phyloP scores from a whole-genome alignment of 2,329 filamentous ascomycete species.

The Knoxdaviesia proteae region DNA sequence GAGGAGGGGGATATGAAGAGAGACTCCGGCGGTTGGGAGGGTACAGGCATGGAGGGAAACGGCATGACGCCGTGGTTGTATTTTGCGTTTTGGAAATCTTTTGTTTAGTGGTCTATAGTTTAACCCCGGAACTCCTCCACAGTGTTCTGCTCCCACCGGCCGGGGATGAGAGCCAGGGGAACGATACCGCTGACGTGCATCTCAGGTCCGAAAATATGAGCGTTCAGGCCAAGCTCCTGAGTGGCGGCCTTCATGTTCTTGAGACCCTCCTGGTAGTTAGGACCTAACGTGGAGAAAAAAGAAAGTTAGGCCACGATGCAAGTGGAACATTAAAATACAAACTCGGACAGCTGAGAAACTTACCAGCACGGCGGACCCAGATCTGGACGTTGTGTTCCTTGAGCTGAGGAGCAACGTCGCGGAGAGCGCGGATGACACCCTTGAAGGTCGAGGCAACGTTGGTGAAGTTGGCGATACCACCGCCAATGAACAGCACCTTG shows the following conservation, averaged over 20 bases:
- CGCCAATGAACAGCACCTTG: slow-evolving; percentile 98
- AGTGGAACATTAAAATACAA: too few relatives aligned
- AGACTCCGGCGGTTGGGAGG: too few relatives aligned
- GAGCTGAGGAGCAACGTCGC: slow-evolving; percentile 69
- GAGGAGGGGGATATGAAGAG: too few relatives aligned
- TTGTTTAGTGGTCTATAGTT: slow-evolving; percentile 4
- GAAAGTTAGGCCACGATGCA: slow-evolving; percentile 11
- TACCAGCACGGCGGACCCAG: slow-evolving; percentile 60
- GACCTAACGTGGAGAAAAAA: slow-evolving; percentile 19
- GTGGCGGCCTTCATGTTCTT: slow-evolving; percentile 99
- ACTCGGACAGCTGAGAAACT: too few relatives aligned
- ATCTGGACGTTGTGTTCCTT: slow-evolving; percentile 96
- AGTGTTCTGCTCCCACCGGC: slow-evolving; percentile 40
- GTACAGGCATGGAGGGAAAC: too few relatives aligned
- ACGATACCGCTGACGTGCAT: slow-evolving; percentile 98
- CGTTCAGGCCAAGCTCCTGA: slow-evolving; percentile 66
- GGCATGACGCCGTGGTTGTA: too few relatives aligned
- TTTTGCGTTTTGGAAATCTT: too few relatives aligned
- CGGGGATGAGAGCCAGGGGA: slow-evolving; percentile 60
- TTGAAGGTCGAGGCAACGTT: slow-evolving; percentile 99
- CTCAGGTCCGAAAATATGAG: slow-evolving; percentile 47
- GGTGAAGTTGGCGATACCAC: slow-evolving; percentile 99
- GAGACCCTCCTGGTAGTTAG: slow-evolving; percentile 98
- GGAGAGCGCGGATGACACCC: slow-evolving; percentile 90
- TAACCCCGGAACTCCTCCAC: slow-evolving; percentile 40